Percentiles rank a stretch among this genome's conserved stretches.
Evolutionary conservation across 257 asterid species (phyloP).

Genomic region (Solanum piurae): DNA sequence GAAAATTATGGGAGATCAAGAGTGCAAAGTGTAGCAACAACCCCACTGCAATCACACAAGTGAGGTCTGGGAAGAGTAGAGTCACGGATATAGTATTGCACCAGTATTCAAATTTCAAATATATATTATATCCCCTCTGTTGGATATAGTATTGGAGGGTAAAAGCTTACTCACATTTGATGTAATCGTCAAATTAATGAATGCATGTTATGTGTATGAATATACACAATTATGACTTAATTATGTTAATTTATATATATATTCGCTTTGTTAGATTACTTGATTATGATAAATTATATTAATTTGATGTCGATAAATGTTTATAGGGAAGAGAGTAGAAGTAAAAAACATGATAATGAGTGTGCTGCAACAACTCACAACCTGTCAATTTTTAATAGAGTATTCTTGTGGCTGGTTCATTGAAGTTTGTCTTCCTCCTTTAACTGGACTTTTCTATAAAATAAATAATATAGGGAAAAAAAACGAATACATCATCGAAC

Average conservation of each 20-base stretch:
- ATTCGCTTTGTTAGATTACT: too few species aligned
- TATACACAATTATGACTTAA: too few species aligned
- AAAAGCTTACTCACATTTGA: too few species aligned
- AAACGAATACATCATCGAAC: too few species aligned
- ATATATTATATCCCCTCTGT: too few species aligned
- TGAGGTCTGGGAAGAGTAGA: neutral
- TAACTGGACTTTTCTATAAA: neutral
- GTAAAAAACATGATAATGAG: neutral
- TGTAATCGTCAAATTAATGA: too few species aligned
- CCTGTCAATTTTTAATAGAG: neutral
- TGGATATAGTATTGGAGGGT: too few species aligned
- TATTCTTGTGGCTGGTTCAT: neutral
- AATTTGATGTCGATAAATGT: accelerated
- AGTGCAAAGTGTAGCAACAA: neutral
- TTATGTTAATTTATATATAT: too few species aligned
- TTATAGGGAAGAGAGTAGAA: neutral
- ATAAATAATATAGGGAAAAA: neutral
- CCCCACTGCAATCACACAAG: neutral
- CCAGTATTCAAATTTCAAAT: too few species aligned
- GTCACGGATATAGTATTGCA: too few species aligned
- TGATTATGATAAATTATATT: neutral
- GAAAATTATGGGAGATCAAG: neutral
- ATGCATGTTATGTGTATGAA: too few species aligned
- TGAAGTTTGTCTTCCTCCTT: neutral
- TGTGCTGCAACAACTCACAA: neutral